These are phyloP conservation scores for Salix dunnii DNA, from an alignment of 345 rosid species.

Conservation along the genomic window DNA sequence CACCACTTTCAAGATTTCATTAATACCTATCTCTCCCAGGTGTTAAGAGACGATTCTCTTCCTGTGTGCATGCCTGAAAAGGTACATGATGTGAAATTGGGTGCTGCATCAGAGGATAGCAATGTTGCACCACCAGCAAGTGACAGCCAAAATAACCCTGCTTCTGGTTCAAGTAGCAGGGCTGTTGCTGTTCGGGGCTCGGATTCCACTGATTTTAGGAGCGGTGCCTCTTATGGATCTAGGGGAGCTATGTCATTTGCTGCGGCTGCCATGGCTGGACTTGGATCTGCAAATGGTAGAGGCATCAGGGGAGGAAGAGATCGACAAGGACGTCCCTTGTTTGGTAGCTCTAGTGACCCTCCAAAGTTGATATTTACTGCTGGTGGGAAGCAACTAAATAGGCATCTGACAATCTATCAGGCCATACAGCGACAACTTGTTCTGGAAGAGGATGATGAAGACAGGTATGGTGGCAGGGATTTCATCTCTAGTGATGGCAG, in stretches of 20 bases:
- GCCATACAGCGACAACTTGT: slow-evolving; percentile 94
- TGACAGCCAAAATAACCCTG: slow-evolving; percentile 56
- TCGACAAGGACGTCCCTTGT: slow-evolving; percentile 70
- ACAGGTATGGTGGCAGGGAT: slow-evolving; percentile 76
- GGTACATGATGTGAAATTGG: slow-evolving; percentile 93
- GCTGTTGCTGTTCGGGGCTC: slow-evolving; percentile 64
- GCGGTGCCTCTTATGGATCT: slow-evolving; percentile 68
- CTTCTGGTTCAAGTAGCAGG: slow-evolving; percentile 81
- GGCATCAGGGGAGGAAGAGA: slow-evolving; percentile 93
- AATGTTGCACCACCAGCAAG: slow-evolving; percentile 40
- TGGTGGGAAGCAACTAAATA: slow-evolving; percentile 88
- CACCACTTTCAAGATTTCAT: background rate
- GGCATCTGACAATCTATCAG: slow-evolving; percentile 94
- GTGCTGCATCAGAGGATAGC: slow-evolving; percentile 73
- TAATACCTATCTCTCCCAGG: slow-evolving; percentile 40
- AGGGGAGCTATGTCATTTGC: slow-evolving; percentile 98
- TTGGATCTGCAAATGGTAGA: slow-evolving; percentile 85
- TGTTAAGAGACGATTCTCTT: slow-evolving; percentile 77
- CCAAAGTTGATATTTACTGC: slow-evolving; percentile 74
- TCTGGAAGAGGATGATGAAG: slow-evolving; percentile 88
- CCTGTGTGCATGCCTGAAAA: slow-evolving; percentile 90
- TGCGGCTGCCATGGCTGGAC: slow-evolving; percentile 98
- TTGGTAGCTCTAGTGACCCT: slow-evolving; percentile 67
- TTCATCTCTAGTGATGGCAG: slow-evolving; percentile 84
- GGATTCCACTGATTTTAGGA: slow-evolving; percentile 68